Evolutionary conservation across 2,329 filamentous ascomycete species (phyloP).

Genomic region (Penicillium freii): DNA sequence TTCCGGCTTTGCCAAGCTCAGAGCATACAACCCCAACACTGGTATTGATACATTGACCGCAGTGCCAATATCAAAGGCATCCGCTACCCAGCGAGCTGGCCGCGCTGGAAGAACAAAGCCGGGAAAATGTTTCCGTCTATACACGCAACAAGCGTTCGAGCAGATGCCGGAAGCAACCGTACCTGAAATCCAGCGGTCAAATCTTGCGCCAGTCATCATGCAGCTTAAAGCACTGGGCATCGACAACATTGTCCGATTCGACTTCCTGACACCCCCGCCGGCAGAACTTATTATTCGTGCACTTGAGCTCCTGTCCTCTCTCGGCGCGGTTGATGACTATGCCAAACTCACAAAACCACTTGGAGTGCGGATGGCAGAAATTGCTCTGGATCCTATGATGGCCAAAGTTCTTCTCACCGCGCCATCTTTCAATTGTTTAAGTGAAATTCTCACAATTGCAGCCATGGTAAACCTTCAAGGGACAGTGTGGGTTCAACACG

Average conservation of each 20-base stretch:
- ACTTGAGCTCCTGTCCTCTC: conserved; percentile 79
- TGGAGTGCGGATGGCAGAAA: conserved; percentile 87
- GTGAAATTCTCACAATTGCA: conserved; percentile 85
- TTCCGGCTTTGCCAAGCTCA: conserved; percentile 84
- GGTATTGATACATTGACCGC: conserved; percentile 85
- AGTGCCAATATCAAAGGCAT: conserved; percentile 82
- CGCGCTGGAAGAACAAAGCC: conserved; percentile 84
- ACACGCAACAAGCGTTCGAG: conserved; percentile 72
- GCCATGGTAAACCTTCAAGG: conserved; percentile 90
- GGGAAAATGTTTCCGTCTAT: conserved; percentile 92
- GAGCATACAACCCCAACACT: conserved; percentile 77
- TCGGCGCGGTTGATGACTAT: conserved; percentile 84
- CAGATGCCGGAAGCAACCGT: conserved; percentile 68
- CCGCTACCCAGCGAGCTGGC: conserved; percentile 86
- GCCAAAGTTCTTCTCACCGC: conserved; percentile 80
- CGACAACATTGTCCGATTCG: conserved; percentile 88
- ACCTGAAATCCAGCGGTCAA: conserved; percentile 89
- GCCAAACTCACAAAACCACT: conserved; percentile 85
- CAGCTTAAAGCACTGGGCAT: conserved; percentile 94
- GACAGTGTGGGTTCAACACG: conserved; percentile 76
- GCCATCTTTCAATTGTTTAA: conserved; percentile 70
- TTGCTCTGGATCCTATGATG: conserved; percentile 95
- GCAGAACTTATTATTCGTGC: conserved; percentile 80
- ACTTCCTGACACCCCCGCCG: conserved; percentile 83
- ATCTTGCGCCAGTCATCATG: conserved; percentile 81